phyloP scores from a whole-genome alignment of 2,329 filamentous ascomycete species.

The Exophiala xenobiotica region DNA sequence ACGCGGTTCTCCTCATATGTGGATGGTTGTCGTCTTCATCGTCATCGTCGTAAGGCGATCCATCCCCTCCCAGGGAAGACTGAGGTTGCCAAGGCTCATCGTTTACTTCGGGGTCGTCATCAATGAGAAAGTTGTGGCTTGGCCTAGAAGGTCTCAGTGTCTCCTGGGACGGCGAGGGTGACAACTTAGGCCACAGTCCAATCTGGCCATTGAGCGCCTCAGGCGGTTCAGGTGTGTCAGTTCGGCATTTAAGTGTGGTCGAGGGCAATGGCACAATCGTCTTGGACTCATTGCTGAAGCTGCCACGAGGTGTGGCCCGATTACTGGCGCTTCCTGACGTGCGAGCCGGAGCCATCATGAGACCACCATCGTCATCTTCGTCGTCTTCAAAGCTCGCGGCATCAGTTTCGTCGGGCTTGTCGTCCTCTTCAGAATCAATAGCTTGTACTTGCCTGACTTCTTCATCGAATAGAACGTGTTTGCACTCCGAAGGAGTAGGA shows the following conservation, averaged over 20 bases:
- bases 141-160: slow-evolving; percentile 71
- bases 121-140: slow-evolving; percentile 64
- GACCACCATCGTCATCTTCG: slow-evolving; percentile 68
- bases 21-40: slow-evolving; percentile 54
- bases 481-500: slow-evolving; percentile 61
- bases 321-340: slow-evolving; percentile 51
- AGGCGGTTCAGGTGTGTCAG: slow-evolving; percentile 67
- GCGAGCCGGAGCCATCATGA: slow-evolving; percentile 75
- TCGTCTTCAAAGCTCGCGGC: slow-evolving; percentile 43
- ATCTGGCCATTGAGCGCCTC: slow-evolving; percentile 34
- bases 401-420: slow-evolving; percentile 60
- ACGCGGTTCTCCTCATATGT: slow-evolving; percentile 74
- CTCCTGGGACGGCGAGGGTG: slow-evolving; percentile 78
- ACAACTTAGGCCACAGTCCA: slow-evolving; percentile 51
- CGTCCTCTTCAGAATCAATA: slow-evolving; percentile 78
- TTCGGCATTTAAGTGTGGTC: slow-evolving; percentile 81
- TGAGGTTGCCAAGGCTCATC: slow-evolving; percentile 49
- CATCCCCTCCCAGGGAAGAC: slow-evolving; percentile 8
- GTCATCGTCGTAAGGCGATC: slow-evolving; percentile 34
- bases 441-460: slow-evolving; percentile 95
- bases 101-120: slow-evolving; percentile 57
- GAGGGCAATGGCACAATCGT: slow-evolving; percentile 86
- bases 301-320: slow-evolving; percentile 56
- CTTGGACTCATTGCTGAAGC: slow-evolving; percentile 66
- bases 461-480: slow-evolving; percentile 95